Evolutionary conservation across 306 rosid genomes (phyloP).

Genomic region (Acacia crassicarpa): DNA sequence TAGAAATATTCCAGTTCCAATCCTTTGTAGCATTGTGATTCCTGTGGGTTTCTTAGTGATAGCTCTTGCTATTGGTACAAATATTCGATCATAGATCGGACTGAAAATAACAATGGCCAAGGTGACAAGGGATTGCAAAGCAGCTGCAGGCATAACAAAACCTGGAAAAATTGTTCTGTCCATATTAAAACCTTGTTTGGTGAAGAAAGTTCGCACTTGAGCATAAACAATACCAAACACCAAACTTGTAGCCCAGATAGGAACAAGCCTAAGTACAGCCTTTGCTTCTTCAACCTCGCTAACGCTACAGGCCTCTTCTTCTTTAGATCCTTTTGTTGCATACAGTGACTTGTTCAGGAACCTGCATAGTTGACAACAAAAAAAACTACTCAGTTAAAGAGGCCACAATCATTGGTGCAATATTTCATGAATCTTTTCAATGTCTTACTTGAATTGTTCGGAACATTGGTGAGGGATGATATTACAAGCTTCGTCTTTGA

Average conservation of each 20-base stretch:
- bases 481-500: not conserved
- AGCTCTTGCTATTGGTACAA: not conserved
- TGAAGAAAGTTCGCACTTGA: constrained; percentile 36
- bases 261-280: constrained; percentile 47
- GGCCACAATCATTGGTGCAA: not conserved
- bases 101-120: not conserved
- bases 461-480: not conserved
- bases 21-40: constrained; percentile 1
- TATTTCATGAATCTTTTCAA: not conserved
- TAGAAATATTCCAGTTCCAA: constrained; percentile 25
- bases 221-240: constrained; percentile 38
- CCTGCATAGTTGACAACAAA: not conserved
- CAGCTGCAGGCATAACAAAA: not conserved
- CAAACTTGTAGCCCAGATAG: constrained; percentile 35
- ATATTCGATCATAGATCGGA: not conserved
- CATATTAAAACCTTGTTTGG: not conserved
- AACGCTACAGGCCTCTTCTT: constrained; percentile 16
- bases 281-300: constrained; percentile 53
- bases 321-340: not conserved
- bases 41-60: constrained; percentile 21
- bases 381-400: not conserved
- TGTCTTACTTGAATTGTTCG: constrained; percentile 3
- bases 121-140: not conserved
- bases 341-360: not conserved
- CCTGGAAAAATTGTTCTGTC: not conserved